These are phyloP conservation scores for Didymosphaeria variabile DNA, from an alignment of 2,329 filamentous ascomycete species.

Conservation along the genomic window DNA sequence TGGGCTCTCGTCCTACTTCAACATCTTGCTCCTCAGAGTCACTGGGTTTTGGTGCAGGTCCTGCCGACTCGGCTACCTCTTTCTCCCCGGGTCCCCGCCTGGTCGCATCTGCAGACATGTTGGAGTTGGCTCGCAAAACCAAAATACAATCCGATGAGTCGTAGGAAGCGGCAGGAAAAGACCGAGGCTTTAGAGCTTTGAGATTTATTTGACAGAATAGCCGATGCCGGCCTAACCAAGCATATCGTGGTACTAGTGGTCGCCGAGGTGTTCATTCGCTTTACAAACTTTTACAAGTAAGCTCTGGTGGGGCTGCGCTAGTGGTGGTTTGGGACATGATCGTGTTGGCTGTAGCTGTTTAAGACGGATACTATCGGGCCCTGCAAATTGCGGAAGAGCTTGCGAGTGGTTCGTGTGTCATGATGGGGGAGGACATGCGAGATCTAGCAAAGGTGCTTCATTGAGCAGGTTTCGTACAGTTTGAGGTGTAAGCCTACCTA, in stretches of 20 bases:
- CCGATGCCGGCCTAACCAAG: slow-evolving; percentile 19
- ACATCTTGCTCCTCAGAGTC: slow-evolving; percentile 41
- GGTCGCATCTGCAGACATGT: slow-evolving; percentile 34
- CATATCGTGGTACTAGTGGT: slow-evolving; percentile 6
- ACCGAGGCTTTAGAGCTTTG: not conserved
- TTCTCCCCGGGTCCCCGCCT: slow-evolving; percentile 28
- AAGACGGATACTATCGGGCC: not conserved
- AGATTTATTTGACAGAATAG: slow-evolving; percentile 1
- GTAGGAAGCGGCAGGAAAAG: not conserved
- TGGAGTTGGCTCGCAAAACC: not conserved
- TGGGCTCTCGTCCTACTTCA: slow-evolving; percentile 40
- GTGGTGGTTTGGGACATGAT: slow-evolving; percentile 20
- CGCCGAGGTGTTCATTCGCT: slow-evolving; percentile 19
- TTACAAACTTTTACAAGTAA: slow-evolving; percentile 21
- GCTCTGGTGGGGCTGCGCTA: slow-evolving; percentile 35
- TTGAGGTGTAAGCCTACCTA: too few relatives aligned
- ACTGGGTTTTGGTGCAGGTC: slow-evolving; percentile 29
- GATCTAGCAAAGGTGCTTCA: too few relatives aligned
- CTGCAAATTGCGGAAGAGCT: not conserved
- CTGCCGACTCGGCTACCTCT: slow-evolving; percentile 25
- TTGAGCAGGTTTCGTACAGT: not conserved
- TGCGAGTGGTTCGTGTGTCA: not conserved
- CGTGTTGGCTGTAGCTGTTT: not conserved
- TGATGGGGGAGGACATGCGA: too few relatives aligned
- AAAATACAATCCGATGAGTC: not conserved